Evolutionary conservation across 257 asterid genomes (phyloP).

Genomic region (Solanum commersonii): DNA sequence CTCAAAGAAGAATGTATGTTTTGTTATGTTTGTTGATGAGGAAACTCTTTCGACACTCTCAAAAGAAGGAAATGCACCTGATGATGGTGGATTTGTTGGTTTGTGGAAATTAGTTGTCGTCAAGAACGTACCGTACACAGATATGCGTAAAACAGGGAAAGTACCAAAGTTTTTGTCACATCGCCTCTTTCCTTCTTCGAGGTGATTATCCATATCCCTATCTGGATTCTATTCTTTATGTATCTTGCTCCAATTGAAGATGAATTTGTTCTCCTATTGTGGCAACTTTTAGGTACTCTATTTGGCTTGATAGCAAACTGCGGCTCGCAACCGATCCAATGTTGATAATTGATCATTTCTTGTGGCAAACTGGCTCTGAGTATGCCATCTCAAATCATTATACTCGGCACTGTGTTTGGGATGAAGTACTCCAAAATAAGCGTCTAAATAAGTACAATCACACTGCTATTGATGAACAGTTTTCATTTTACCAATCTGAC

Average conservation of each 20-base stretch:
- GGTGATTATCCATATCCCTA: constrained; percentile 37
- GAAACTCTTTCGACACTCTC: constrained; percentile 64
- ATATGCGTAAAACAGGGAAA: constrained; percentile 85
- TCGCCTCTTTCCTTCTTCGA: constrained; percentile 89
- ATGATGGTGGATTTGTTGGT: constrained; percentile 66
- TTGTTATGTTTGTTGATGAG: constrained; percentile 83
- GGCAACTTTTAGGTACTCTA: constrained; percentile 54
- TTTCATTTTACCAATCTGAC: constrained; percentile 63
- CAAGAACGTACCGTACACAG: constrained; percentile 67
- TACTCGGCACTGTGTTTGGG: constrained; percentile 91
- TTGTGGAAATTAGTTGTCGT: constrained; percentile 75
- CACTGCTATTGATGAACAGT: constrained; percentile 77
- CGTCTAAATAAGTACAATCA: constrained; percentile 78
- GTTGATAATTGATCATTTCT: constrained; percentile 68
- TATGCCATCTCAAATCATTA: constrained; percentile 90
- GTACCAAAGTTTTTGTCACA: constrained; percentile 86
- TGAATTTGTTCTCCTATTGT: constrained; percentile 1
- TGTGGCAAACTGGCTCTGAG: constrained; percentile 78
- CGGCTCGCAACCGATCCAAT: constrained; percentile 81
- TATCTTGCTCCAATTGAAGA: constrained; percentile 3
- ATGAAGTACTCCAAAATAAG: constrained; percentile 86
- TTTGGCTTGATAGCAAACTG: constrained; percentile 95
- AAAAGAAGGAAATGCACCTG: constrained; percentile 59
- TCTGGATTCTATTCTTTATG: background rate
- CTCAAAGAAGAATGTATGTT: constrained; percentile 77